Conservation (phyloP, 768 basidiomycete species). For the Agrocybe praecox region DNA sequence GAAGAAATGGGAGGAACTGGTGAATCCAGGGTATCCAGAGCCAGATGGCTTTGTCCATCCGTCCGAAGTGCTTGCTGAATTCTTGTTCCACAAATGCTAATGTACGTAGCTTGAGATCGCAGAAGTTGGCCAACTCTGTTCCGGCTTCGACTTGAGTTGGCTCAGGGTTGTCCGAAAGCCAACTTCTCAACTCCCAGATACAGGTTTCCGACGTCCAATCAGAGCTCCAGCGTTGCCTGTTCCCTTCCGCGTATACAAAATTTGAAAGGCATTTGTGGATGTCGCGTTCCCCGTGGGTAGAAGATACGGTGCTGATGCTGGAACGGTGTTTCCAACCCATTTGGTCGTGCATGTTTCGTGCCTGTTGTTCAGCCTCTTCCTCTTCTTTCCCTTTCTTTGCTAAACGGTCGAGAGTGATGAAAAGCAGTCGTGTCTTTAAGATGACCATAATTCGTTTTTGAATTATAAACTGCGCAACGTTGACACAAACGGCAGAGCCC, state of each 20-base stretch:
- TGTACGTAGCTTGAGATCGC: not conserved
- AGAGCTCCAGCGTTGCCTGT: constrained; percentile 6
- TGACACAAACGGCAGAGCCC: constrained; percentile 8
- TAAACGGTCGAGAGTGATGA: constrained; percentile 7
- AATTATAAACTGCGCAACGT: constrained; percentile 5
- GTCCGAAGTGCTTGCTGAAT: constrained; percentile 1
- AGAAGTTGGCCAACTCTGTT: not conserved
- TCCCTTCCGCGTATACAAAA: not conserved
- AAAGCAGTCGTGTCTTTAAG: constrained; percentile 9
- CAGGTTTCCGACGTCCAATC: constrained; percentile 7
- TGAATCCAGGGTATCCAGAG: not conserved
- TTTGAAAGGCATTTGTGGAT: not conserved
- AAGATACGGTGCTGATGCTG: too few relatives aligned
- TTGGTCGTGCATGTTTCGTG: too few relatives aligned
- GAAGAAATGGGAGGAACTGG: not conserved
- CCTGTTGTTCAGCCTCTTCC: too few relatives aligned
- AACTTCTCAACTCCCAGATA: constrained; percentile 5
- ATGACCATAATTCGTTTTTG: constrained; percentile 10
- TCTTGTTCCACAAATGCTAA: not conserved
- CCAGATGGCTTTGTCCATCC: not conserved
- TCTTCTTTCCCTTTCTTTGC: not conserved
- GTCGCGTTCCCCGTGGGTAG: too few relatives aligned
- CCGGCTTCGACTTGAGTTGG: not conserved
- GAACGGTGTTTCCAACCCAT: too few relatives aligned
- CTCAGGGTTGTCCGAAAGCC: not conserved